These are phyloP conservation scores for Panicum hallii DNA, from an alignment of 202 grass and related monocot species.

Conservation along the genomic window DNA sequence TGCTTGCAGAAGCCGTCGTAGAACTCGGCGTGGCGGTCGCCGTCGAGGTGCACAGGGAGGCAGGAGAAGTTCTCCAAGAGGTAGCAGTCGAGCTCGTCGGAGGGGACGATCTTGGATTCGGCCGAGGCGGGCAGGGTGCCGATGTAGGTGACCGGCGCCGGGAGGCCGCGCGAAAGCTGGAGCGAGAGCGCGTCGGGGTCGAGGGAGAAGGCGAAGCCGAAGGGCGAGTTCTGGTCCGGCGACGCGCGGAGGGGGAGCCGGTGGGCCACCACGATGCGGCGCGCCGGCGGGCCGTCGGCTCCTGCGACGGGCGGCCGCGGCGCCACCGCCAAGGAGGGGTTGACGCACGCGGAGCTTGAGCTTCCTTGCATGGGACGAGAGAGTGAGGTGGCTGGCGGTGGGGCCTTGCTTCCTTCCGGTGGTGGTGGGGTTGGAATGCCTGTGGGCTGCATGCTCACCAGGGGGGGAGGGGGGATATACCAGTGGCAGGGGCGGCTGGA, in stretches of 20 bases:
- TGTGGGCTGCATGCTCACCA: too few relatives aligned
- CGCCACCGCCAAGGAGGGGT: not conserved
- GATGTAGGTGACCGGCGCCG: constrained; percentile 35
- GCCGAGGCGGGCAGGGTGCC: constrained; percentile 42
- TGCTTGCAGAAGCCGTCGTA: constrained; percentile 50
- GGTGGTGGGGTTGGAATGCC: not conserved
- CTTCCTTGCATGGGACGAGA: constrained; percentile 1
- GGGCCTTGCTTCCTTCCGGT: not conserved
- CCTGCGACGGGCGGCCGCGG: not conserved
- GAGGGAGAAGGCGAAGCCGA: constrained; percentile 51
- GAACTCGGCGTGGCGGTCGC: constrained; percentile 2
- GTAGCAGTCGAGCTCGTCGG: constrained; percentile 33
- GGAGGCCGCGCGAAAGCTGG: constrained; percentile 54
- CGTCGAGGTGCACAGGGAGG: constrained; percentile 38
- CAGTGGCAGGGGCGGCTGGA: not conserved
- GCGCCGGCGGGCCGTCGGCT: not conserved
- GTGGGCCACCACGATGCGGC: constrained; percentile 54
- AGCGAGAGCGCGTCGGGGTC: constrained; percentile 47
- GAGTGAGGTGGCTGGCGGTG: constrained; percentile 29
- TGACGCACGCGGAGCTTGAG: not conserved
- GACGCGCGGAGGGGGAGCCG: constrained; percentile 44
- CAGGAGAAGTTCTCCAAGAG: constrained; percentile 35
- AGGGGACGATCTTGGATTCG: not conserved
- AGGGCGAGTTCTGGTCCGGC: constrained; percentile 24
- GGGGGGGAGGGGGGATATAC: not conserved